Conservation (phyloP, 495 filamentous ascomycete species). For the Monascus purpureus region DNA sequence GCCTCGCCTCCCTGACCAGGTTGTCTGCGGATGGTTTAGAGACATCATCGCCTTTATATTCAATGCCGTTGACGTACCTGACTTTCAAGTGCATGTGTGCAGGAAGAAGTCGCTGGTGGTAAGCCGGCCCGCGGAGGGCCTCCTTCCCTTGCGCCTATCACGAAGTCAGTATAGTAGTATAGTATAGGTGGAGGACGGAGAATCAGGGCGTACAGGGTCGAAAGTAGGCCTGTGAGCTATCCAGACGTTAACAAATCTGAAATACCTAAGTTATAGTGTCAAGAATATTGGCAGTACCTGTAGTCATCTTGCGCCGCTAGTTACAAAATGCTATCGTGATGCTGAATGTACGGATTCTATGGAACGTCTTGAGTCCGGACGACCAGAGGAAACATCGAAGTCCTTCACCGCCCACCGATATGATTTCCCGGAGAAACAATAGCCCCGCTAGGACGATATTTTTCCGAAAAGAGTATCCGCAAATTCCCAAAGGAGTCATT, state of each 20-base stretch:
- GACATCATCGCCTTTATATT: neutral
- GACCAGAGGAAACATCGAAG: neutral
- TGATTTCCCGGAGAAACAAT: slow-evolving; percentile 6
- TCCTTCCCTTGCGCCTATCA: slow-evolving; percentile 82
- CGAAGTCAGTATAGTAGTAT: slow-evolving; percentile 7
- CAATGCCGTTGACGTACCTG: slow-evolving; percentile 32
- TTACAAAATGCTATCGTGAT: neutral
- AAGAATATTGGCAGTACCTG: slow-evolving; percentile 43
- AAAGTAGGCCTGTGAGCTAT: slow-evolving; percentile 77
- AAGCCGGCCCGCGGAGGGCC: slow-evolving; percentile 81
- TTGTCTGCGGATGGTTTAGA: slow-evolving; percentile 39
- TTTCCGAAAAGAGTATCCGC: slow-evolving; percentile 4
- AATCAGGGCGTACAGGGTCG: slow-evolving; percentile 53
- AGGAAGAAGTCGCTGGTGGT: slow-evolving; percentile 90
- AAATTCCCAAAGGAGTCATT: slow-evolving; percentile 10
- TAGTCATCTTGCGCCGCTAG: slow-evolving; percentile 41
- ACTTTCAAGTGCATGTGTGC: slow-evolving; percentile 86
- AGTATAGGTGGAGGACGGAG: slow-evolving; percentile 4
- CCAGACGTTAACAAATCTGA: slow-evolving; percentile 14
- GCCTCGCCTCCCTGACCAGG: slow-evolving; percentile 79
- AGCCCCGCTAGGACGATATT: slow-evolving; percentile 11
- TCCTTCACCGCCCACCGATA: slow-evolving; percentile 3
- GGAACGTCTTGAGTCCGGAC: neutral
- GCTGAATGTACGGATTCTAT: neutral
- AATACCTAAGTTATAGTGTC: too few species aligned